Percentiles rank a stretch among this genome's conserved stretches.
Conservation (phyloP, 108 stramenopile species). For the Skeletonema grethae region DNA sequence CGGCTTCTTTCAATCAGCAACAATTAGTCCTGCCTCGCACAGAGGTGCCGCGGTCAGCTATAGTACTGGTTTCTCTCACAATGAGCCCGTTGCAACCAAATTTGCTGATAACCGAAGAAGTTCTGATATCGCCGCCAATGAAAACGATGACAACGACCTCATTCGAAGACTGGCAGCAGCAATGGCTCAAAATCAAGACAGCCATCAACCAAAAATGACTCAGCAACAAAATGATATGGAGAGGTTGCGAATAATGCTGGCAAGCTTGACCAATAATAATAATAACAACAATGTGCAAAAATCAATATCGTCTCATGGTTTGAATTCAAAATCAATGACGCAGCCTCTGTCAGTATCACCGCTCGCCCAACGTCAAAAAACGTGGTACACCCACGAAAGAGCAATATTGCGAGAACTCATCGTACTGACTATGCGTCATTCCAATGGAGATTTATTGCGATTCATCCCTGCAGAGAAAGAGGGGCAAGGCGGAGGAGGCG, state of each 20-base stretch:
- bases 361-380: not conserved
- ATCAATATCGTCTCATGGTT: not conserved
- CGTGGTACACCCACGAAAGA: slow-evolving; percentile 25
- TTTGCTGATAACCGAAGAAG: not conserved
- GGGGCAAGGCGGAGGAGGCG: not conserved
- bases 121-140: not conserved
- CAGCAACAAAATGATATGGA: not conserved
- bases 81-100: not conserved
- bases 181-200: not conserved
- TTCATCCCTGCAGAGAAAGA: slow-evolving; percentile 34
- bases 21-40: not conserved
- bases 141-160: slow-evolving; percentile 4
- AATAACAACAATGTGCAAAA: not conserved
- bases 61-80: not conserved
- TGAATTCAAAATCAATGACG: not conserved
- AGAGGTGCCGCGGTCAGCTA: not conserved
- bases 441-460: slow-evolving; percentile 25
- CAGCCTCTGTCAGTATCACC: not conserved
- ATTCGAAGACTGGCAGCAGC: slow-evolving; percentile 18
- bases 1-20: slow-evolving; percentile 17
- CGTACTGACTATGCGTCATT: slow-evolving; percentile 34
- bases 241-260: slow-evolving; percentile 14
- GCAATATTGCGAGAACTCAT: slow-evolving; percentile 39
- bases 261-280: slow-evolving; percentile 12
- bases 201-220: not conserved